Percentiles rank a stretch among this genome's conserved stretches.
Conservation (phyloP, 129 eudicot genomes). For the Chrysanthemum seticuspe region DNA sequence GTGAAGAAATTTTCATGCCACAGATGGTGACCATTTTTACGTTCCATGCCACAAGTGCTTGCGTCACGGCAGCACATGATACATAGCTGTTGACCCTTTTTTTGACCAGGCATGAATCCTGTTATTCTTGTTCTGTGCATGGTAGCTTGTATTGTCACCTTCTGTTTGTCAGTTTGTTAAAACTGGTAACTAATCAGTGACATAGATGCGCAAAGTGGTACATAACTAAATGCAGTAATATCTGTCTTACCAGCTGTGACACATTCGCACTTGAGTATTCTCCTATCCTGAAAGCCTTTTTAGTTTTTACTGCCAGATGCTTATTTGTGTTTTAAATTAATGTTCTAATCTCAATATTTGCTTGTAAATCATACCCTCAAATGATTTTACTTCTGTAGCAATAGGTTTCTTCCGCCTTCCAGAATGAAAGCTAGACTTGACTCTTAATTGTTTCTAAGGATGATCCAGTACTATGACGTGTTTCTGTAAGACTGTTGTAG, state of each 20-base stretch:
- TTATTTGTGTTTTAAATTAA: not conserved
- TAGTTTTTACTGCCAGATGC: conserved; percentile 2
- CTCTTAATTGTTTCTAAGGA: not conserved
- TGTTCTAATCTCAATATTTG: not conserved
- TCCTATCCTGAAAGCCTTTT: not conserved
- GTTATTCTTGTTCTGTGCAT: not conserved
- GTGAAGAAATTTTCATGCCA: too few relatives aligned
- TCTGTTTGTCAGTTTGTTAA: not conserved
- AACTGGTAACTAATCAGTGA: not conserved
- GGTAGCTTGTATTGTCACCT: not conserved
- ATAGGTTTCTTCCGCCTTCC: conserved; percentile 5
- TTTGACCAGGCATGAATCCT: not conserved
- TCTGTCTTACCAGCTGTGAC: not conserved
- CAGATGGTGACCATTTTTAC: not conserved
- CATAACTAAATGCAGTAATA: not conserved
- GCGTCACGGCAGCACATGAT: not conserved
- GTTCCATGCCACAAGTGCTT: not conserved
- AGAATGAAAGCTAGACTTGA: not conserved
- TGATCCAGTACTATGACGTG: not conserved
- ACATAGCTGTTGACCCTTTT: not conserved
- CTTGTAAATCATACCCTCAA: conserved; percentile 7
- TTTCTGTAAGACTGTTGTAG: not conserved
- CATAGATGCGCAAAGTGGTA: not conserved
- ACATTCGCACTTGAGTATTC: too few relatives aligned
- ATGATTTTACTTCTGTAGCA: conserved; percentile 9